Conservation (phyloP, 1,284 basidiomycete species). For the Schizophyllum amplum region DNA sequence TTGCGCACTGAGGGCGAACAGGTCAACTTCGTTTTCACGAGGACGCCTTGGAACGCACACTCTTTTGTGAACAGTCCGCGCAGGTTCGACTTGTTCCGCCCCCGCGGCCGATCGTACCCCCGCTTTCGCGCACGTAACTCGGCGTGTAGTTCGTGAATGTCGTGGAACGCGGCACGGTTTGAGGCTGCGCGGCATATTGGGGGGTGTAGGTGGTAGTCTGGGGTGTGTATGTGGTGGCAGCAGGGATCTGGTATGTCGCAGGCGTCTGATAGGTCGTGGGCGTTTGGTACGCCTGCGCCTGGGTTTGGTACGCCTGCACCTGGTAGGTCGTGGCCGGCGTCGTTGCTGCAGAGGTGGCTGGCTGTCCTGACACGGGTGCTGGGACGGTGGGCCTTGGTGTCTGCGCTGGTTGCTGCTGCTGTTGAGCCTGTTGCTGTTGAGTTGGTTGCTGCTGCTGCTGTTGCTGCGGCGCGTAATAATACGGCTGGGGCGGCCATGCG, state of each 20-base stretch:
- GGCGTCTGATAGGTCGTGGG: constrained; percentile 1
- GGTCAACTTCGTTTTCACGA: constrained; percentile 2
- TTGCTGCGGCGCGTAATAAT: not conserved
- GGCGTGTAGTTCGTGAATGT: constrained; percentile 50
- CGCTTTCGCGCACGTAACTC: constrained; percentile 28
- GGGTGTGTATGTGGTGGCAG: not conserved
- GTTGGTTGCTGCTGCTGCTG: not conserved
- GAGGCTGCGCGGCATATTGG: constrained; percentile 14
- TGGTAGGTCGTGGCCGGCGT: not conserved
- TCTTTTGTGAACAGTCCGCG: constrained; percentile 74
- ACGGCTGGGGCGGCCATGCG: not conserved
- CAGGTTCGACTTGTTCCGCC: constrained; percentile 52
- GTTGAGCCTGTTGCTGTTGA: not conserved
- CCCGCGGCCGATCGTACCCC: constrained; percentile 33
- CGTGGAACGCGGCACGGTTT: constrained; percentile 18
- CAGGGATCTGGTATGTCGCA: constrained; percentile 7
- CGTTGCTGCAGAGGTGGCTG: not conserved
- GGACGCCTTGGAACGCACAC: constrained; percentile 40
- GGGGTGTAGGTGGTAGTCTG: not conserved
- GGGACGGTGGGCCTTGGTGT: too few relatives aligned
- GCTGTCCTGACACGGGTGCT: too few relatives aligned
- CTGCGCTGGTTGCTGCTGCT: not conserved
- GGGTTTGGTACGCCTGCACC: not conserved
- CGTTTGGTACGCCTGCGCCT: constrained; percentile 25
- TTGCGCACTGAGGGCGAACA: constrained; percentile 53